Evolutionary conservation across 768 basidiomycete genomes (phyloP).

Genomic region (Cystofilobasidium capitatum): DNA sequence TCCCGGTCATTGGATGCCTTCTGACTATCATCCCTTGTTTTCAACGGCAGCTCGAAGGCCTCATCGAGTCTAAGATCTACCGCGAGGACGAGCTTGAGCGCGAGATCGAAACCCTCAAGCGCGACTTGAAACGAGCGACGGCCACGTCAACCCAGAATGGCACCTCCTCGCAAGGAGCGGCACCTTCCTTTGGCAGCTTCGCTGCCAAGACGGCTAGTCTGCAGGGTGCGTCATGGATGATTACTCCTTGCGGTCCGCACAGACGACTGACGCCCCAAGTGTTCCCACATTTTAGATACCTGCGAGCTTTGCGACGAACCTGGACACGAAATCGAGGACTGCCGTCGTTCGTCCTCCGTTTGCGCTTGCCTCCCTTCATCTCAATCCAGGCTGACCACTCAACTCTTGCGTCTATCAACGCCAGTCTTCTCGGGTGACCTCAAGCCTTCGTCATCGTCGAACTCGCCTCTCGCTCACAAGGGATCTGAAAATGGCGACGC

Average conservation of each 20-base stretch:
- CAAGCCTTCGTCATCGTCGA: slow-evolving; percentile 28
- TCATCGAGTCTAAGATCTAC: slow-evolving; percentile 87
- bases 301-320: slow-evolving; percentile 81
- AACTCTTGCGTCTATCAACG: not conserved
- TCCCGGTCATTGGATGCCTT: not conserved
- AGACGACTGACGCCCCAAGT: not conserved
- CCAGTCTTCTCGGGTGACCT: slow-evolving; percentile 7
- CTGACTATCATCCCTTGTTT: not conserved
- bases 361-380: slow-evolving; percentile 35
- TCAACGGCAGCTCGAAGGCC: slow-evolving; percentile 61
- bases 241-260: not conserved
- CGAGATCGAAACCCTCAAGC: slow-evolving; percentile 66
- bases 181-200: slow-evolving; percentile 31
- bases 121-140: slow-evolving; percentile 50
- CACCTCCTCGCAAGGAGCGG: slow-evolving; percentile 28
- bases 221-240: slow-evolving; percentile 3
- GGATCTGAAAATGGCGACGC: not conserved
- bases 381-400: not conserved
- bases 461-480: slow-evolving; percentile 37
- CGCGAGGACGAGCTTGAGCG: slow-evolving; percentile 72
- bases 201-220: slow-evolving; percentile 29
- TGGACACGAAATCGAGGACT: slow-evolving; percentile 78
- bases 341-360: slow-evolving; percentile 50
- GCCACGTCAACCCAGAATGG: not conserved
- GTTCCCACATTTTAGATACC: slow-evolving; percentile 30